Conservation (phyloP, 306 rosid genomes). For the Corylus americana region DNA sequence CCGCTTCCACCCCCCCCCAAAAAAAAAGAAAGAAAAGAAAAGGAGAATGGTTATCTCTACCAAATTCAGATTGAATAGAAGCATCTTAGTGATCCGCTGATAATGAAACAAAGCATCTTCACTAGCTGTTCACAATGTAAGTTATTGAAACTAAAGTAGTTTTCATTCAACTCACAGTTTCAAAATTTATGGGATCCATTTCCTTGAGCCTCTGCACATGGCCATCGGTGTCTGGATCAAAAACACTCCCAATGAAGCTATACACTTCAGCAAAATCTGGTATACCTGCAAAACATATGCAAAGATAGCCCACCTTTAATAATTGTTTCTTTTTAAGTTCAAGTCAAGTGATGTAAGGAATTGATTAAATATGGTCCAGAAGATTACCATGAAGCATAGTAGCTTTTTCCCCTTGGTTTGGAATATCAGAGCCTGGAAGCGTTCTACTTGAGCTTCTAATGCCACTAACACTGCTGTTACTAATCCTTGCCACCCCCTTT, state of each 20-base stretch:
- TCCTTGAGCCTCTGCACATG: conserved; percentile 84
- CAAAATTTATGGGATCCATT: conserved; percentile 95
- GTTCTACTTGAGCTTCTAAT: conserved; percentile 49
- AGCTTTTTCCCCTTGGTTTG: conserved; percentile 58
- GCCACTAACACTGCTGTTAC: conserved; percentile 44
- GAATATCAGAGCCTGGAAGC: conserved; percentile 40
- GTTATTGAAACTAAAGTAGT: conserved; percentile 15
- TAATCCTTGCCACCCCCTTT: conserved; percentile 54
- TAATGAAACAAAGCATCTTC: neutral
- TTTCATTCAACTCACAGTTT: conserved; percentile 69
- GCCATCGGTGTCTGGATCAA: conserved; percentile 76
- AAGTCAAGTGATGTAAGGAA: conserved; percentile 3
- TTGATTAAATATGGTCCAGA: conserved; percentile 9
- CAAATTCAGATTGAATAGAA: neutral
- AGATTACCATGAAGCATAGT: conserved; percentile 59
- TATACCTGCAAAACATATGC: conserved; percentile 50
- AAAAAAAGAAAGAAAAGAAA: neutral
- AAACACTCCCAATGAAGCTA: conserved; percentile 87
- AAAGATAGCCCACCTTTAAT: conserved; percentile 14
- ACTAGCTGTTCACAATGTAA: neutral
- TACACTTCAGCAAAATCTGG: conserved; percentile 92
- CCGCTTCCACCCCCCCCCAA: neutral
- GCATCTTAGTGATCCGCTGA: neutral
- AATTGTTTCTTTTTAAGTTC: conserved; percentile 1
- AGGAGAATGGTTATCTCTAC: neutral